Evolutionary conservation across 345 rosid genomes (phyloP).

Genomic region (Citrus inodora): DNA sequence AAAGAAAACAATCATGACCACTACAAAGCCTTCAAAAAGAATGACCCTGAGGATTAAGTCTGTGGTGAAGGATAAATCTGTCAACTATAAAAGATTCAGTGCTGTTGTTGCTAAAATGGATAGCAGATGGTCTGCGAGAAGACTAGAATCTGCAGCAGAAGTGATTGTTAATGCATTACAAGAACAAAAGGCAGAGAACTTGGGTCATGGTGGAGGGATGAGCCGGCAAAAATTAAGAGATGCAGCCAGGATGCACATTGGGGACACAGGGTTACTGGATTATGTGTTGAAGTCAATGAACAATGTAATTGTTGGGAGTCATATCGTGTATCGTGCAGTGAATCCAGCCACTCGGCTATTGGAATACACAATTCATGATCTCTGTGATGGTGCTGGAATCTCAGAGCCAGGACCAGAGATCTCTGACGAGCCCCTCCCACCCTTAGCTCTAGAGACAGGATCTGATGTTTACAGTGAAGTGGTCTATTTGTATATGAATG

Average conservation of each 20-base stretch:
- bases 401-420: slow-evolving; percentile 17
- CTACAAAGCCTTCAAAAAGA: slow-evolving; percentile 19
- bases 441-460: slow-evolving; percentile 34
- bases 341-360: slow-evolving; percentile 59
- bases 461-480: slow-evolving; percentile 56
- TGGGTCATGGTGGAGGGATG: slow-evolving; percentile 60
- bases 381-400: slow-evolving; percentile 17
- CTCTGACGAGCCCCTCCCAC: slow-evolving; percentile 10
- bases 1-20: slow-evolving; percentile 27
- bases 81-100: slow-evolving; percentile 40
- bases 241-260: slow-evolving; percentile 84
- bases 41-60: slow-evolving; percentile 29
- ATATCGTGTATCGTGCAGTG: slow-evolving; percentile 52
- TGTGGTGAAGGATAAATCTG: slow-evolving; percentile 29
- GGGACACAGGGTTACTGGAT: slow-evolving; percentile 87
- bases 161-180: slow-evolving; percentile 63
- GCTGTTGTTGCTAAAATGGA: slow-evolving; percentile 48
- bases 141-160: slow-evolving; percentile 78
- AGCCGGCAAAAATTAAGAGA: slow-evolving; percentile 86
- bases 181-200: slow-evolving; percentile 42
- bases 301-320: slow-evolving; percentile 59
- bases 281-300: slow-evolving; percentile 79
- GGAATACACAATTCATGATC: slow-evolving; percentile 68
- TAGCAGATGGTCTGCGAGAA: slow-evolving; percentile 78
- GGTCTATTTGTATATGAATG: slow-evolving; percentile 41